phyloP scores from a whole-genome alignment of 495 filamentous ascomycete genomes.

The Podospora sp. region DNA sequence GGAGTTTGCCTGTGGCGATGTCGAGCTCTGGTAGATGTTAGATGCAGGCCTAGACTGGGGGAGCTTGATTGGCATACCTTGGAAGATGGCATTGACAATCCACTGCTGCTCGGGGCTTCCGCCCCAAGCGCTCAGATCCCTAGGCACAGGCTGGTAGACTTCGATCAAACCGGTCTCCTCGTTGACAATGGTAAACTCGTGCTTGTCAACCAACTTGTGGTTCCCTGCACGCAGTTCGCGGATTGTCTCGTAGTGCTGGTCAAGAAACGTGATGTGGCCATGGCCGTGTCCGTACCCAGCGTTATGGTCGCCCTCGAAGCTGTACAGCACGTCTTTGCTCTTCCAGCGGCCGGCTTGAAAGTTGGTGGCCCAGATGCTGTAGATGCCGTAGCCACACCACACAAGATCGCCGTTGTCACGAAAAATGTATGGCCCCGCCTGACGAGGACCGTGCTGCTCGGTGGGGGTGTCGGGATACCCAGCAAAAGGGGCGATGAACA shows the following conservation, averaged over 20 bases:
- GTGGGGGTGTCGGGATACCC: constrained; percentile 46
- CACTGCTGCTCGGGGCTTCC: constrained; percentile 49
- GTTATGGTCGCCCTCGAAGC: constrained; percentile 59
- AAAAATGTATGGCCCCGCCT: constrained; percentile 59
- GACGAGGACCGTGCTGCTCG: constrained; percentile 55
- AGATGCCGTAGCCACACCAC: constrained; percentile 59
- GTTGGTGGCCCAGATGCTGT: constrained; percentile 56
- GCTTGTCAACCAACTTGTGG: constrained; percentile 56
- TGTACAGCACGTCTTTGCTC: constrained; percentile 55
- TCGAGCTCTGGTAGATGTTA: constrained; percentile 36
- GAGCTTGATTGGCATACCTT: constrained; percentile 47
- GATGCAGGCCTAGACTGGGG: neutral
- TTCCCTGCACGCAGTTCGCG: constrained; percentile 55
- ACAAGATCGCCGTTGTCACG: constrained; percentile 56
- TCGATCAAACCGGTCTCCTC: constrained; percentile 56
- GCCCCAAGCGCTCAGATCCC: constrained; percentile 46
- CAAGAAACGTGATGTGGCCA: constrained; percentile 54
- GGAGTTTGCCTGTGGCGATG: constrained; percentile 39
- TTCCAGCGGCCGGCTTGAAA: constrained; percentile 50
- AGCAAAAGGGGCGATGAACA: constrained; percentile 59
- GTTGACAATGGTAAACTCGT: constrained; percentile 56
- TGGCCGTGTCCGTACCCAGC: constrained; percentile 57
- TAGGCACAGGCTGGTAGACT: constrained; percentile 47
- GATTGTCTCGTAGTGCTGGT: constrained; percentile 58
- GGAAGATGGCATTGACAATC: constrained; percentile 55